Base-by-base conservation (phyloP, 2,329 filamentous ascomycete genomes). In the Arthrobotrys entomopaga region DNA sequence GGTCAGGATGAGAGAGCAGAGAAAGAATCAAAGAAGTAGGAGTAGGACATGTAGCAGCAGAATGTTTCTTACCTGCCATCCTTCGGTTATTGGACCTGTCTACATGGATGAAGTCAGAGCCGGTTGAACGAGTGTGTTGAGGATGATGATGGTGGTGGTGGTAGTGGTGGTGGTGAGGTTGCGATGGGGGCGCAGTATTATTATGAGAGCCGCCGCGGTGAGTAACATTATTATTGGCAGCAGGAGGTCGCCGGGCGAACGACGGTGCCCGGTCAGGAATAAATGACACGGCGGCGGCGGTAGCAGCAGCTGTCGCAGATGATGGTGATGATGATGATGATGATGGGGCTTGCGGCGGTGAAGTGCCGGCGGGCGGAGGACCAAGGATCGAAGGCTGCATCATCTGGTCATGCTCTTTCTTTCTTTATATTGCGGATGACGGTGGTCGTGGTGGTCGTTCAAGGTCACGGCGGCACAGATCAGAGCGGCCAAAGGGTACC, bases 41-140 rank as follows among this genome's bases (percentile, higher is more conserved):
- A 34, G 29, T 34, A 34, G 29, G 7, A 34, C 6, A 5, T 7
- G 29, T 7, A 29, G 26, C 29, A 34, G 43, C 16, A 52, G 63
- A 19, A 52, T 53, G 20, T 29, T 26, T 60, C 70, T 74, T 74
- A 74, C 70, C 70, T 74, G 70, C 70, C 70, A 74, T 74, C 57
- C 70, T 66, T 61, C 70, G 70, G 46, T 74, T 74, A 29, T 74
- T 74, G 42, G 70, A 74, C 56, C 70, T 67, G 63, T 74, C 70
- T 65, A 74, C 70, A 66, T 74, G 70, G 52, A 74, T 74, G 50
- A 74, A 74, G 52, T 74, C 63, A 57, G 63, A 63, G 46, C 70
- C 70, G 46, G 70, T 43, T 15, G 70, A 74, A 52, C 63, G 70
- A 64, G 57, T 16, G 56, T 66, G 69, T 69, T 69, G 65, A 49